A percentile compares a stretch with the other conserved stretches of the same genome.
These are phyloP conservation scores for Spergularia azorica DNA, from an alignment of 179 eudicot genomes.

Conservation along the genomic window DNA sequence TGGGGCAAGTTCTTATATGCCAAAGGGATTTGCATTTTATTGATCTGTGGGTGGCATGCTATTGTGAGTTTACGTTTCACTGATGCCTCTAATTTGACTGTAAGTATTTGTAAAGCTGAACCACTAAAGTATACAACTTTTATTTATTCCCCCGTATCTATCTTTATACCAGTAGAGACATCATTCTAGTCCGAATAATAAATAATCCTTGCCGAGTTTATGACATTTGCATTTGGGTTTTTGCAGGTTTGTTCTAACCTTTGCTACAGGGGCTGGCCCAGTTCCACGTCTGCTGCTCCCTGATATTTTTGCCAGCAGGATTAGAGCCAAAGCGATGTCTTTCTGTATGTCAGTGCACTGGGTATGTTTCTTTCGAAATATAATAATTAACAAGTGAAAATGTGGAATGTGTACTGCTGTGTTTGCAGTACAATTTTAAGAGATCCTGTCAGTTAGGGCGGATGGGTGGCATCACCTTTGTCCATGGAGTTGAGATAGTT, in stretches of 20 bases:
- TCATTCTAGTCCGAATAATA: not conserved
- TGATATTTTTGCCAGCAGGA: conserved; percentile 74
- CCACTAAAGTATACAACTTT: too few species aligned
- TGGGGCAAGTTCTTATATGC: conserved; percentile 54
- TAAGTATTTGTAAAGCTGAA: not conserved
- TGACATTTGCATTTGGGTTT: conserved; percentile 13
- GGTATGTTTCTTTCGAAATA: conserved; percentile 42
- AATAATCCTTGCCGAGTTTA: not conserved
- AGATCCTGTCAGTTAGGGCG: too few species aligned
- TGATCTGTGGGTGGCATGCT: conserved; percentile 85
- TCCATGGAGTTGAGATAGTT: not conserved
- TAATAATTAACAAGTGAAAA: not conserved
- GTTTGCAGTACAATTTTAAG: not conserved
- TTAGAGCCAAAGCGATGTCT: conserved; percentile 92
- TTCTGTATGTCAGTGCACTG: conserved; percentile 93
- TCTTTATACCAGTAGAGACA: not conserved
- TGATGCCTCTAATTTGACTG: not conserved
- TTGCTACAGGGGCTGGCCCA: conserved; percentile 92
- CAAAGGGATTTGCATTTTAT: conserved; percentile 48
- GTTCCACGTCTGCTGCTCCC: conserved; percentile 87
- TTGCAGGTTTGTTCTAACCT: conserved; percentile 80
- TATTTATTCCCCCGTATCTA: not conserved
- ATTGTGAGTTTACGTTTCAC: conserved; percentile 49
- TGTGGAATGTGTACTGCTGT: conserved; percentile 6
- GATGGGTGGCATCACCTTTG: not conserved